Percentiles rank a stretch among this genome's conserved stretches.
phyloP scores from a whole-genome alignment of 176 grass and related monocot genomes.

The Sorghum bicolor region Sorghum_bicolor_NCBIv3 NC_012872.2:65726501-65727000 shows the following conservation, averaged over 20 bases:
- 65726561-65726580: conserved; percentile 18
- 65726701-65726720: conserved; percentile 26
- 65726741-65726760: background rate
- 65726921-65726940: background rate
- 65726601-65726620: background rate
- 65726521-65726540: conserved; percentile 54
- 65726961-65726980: background rate
- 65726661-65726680: conserved; percentile 46
- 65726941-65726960: background rate
- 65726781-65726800: conserved; percentile 10
- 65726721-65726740: conserved; percentile 14
- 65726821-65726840: too few relatives aligned
- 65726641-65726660: conserved; percentile 55
- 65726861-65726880: background rate
- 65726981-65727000: background rate
- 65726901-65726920: background rate
- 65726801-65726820: background rate
- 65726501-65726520: conserved; percentile 40
- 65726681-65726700: conserved; percentile 47
- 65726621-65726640: background rate
- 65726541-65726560: conserved; percentile 48
- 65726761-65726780: background rate
- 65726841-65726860: background rate
- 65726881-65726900: background rate
- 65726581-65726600: background rate